phyloP scores from a whole-genome alignment of 2,329 filamentous ascomycete species.

The Fusarium papillatum region DNA sequence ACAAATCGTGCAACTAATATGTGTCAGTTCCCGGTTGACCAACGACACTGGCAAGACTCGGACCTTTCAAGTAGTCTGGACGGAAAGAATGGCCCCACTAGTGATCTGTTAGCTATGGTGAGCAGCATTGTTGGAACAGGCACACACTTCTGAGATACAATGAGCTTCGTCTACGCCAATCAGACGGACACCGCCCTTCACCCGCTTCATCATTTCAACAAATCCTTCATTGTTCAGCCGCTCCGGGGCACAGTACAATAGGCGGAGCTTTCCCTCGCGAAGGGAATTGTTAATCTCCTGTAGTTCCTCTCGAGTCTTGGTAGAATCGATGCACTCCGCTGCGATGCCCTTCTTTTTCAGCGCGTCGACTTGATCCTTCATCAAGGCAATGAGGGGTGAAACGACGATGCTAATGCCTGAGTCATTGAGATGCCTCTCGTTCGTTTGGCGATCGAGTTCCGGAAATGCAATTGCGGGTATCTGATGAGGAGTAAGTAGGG shows the following conservation, averaged over 20 bases:
- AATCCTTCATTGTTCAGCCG: slow-evolving; percentile 73
- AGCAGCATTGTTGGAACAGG: fast-evolving
- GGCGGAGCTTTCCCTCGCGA: slow-evolving; percentile 60
- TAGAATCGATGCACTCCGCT: slow-evolving; percentile 69
- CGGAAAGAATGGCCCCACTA: slow-evolving; percentile 64
- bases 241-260: slow-evolving; percentile 72
- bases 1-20: slow-evolving; percentile 65
- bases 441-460: slow-evolving; percentile 52
- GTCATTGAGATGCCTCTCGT: slow-evolving; percentile 44
- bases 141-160: slow-evolving; percentile 61
- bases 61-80: slow-evolving; percentile 64
- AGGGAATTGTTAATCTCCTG: slow-evolving; percentile 52
- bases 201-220: slow-evolving; percentile 65
- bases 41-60: slow-evolving; percentile 13
- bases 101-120: slow-evolving; percentile 4
- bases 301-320: slow-evolving; percentile 63
- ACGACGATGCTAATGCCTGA: slow-evolving; percentile 68
- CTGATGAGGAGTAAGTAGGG: slow-evolving; percentile 37
- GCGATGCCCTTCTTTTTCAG: slow-evolving; percentile 62
- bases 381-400: slow-evolving; percentile 68
- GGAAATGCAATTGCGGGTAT: slow-evolving; percentile 63
- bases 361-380: slow-evolving; percentile 73
- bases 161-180: slow-evolving; percentile 71
- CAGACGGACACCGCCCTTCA: slow-evolving; percentile 68
- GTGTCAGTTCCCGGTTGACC: background rate